Conservation (phyloP, 1,284 basidiomycete genomes). For the Malassezia japonica region DNA sequence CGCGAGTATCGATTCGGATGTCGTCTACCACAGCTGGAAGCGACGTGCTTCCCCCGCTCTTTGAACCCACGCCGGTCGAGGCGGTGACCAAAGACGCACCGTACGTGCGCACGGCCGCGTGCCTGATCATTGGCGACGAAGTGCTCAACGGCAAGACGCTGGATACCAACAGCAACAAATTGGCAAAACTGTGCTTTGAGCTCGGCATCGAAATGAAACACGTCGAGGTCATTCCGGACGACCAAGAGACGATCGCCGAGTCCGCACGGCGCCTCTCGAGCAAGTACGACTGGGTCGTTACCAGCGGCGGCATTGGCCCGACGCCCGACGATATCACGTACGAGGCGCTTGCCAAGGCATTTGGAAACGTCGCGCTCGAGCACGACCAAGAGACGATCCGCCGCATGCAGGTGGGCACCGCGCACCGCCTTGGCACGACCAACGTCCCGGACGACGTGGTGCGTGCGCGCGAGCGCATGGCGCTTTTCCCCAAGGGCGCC, state of each 20-base stretch:
- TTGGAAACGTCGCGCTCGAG: slow-evolving; percentile 56
- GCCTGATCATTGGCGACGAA: slow-evolving; percentile 59
- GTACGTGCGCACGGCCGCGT: slow-evolving; percentile 21
- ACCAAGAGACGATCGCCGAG: slow-evolving; percentile 77
- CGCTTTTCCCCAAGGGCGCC: slow-evolving; percentile 30
- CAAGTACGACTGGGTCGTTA: slow-evolving; percentile 46
- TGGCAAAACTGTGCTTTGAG: slow-evolving; percentile 50
- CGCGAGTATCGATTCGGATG: not conserved
- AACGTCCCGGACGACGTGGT: slow-evolving; percentile 50
- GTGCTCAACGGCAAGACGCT: slow-evolving; percentile 51
- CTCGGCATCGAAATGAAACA: slow-evolving; percentile 45
- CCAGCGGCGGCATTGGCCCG: slow-evolving; percentile 35
- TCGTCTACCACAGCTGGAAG: too few species aligned
- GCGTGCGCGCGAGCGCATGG: slow-evolving; percentile 38
- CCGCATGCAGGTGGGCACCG: slow-evolving; percentile 57
- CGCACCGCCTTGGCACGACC: slow-evolving; percentile 57
- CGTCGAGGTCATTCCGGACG: slow-evolving; percentile 86
- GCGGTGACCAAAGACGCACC: not conserved
- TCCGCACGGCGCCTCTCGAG: slow-evolving; percentile 71
- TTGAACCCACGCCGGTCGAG: slow-evolving; percentile 1
- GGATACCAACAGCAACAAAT: slow-evolving; percentile 55
- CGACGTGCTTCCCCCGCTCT: not conserved
- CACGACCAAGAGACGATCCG: slow-evolving; percentile 71
- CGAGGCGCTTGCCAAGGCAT: slow-evolving; percentile 72
- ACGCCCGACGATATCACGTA: slow-evolving; percentile 63